Conservation (phyloP, 805 yeast species). For the Candida ovalis region DNA sequence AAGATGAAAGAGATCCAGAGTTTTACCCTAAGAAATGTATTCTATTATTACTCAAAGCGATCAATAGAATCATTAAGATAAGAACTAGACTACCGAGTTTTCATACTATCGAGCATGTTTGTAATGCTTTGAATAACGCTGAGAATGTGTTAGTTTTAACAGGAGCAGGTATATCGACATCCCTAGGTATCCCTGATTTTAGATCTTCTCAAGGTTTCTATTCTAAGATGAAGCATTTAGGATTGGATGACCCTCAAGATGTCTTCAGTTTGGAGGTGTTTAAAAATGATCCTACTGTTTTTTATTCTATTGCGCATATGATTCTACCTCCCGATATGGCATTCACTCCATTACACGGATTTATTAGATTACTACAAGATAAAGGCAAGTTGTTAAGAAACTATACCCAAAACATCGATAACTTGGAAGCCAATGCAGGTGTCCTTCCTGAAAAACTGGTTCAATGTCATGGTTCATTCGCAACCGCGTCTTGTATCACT, state of each 20-base stretch:
- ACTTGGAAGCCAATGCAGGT: constrained; percentile 80
- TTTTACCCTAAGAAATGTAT: constrained; percentile 31
- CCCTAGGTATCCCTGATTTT: constrained; percentile 89
- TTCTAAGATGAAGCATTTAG: constrained; percentile 60
- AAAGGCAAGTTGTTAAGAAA: constrained; percentile 75
- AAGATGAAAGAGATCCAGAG: constrained; percentile 5
- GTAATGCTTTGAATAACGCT: constrained; percentile 50
- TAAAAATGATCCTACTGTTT: constrained; percentile 70
- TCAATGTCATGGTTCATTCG: constrained; percentile 93
- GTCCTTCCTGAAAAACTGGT: constrained; percentile 60
- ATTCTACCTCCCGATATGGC: constrained; percentile 68
- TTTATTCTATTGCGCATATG: constrained; percentile 83
- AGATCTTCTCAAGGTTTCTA: constrained; percentile 87
- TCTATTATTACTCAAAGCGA: constrained; percentile 55
- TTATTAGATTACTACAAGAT: constrained; percentile 69
- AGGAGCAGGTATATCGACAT: constrained; percentile 92
- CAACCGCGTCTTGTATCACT: constrained; percentile 77
- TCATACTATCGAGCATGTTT: constrained; percentile 55
- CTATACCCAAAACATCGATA: constrained; percentile 90
- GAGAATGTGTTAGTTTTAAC: constrained; percentile 68
- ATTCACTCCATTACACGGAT: constrained; percentile 77
- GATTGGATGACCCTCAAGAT: constrained; percentile 84
- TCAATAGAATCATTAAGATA: constrained; percentile 55
- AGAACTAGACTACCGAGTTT: constrained; percentile 54
- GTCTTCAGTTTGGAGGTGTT: constrained; percentile 77